Evolutionary conservation across 108 stramenopile species (phyloP).

Genomic region (Discostella stelligeroides): DNA sequence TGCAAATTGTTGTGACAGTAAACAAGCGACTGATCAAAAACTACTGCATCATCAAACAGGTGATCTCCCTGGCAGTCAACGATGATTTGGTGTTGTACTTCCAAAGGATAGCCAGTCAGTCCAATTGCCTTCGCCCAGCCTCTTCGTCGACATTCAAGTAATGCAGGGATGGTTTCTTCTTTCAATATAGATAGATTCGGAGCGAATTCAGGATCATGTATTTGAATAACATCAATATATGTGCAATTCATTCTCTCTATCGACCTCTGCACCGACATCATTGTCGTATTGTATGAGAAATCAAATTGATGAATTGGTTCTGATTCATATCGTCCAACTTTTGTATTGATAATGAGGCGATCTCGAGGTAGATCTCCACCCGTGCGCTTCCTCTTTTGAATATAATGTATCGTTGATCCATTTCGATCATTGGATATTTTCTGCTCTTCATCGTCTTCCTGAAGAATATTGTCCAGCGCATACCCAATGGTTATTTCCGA

Average conservation of each 20-base stretch:
- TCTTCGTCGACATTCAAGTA: conserved; percentile 60
- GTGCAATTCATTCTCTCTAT: conserved; percentile 69
- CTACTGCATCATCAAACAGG: conserved; percentile 18
- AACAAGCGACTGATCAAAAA: conserved; percentile 85
- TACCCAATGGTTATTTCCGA: conserved; percentile 83
- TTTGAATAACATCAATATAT: conserved; percentile 86
- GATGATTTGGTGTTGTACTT: conserved; percentile 82
- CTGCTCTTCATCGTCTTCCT: neutral
- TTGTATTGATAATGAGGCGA: conserved; percentile 72
- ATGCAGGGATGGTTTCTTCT: conserved; percentile 79
- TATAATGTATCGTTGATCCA: too few species aligned
- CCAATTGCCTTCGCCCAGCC: conserved; percentile 83
- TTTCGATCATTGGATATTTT: conserved; percentile 12
- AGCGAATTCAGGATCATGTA: conserved; percentile 94
- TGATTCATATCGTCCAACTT: conserved; percentile 84
- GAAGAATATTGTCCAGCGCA: conserved; percentile 59
- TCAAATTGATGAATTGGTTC: conserved; percentile 84
- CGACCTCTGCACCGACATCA: conserved; percentile 70
- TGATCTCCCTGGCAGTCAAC: conserved; percentile 38
- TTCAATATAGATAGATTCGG: conserved; percentile 67
- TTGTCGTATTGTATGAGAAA: conserved; percentile 75
- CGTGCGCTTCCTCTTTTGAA: conserved; percentile 17
- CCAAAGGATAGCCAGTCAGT: conserved; percentile 90
- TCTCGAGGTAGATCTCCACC: conserved; percentile 40
- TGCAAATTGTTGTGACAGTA: conserved; percentile 90